Evolutionary conservation across 345 rosid species (phyloP).

Genomic region (Eucalyptus microcorys): DNA sequence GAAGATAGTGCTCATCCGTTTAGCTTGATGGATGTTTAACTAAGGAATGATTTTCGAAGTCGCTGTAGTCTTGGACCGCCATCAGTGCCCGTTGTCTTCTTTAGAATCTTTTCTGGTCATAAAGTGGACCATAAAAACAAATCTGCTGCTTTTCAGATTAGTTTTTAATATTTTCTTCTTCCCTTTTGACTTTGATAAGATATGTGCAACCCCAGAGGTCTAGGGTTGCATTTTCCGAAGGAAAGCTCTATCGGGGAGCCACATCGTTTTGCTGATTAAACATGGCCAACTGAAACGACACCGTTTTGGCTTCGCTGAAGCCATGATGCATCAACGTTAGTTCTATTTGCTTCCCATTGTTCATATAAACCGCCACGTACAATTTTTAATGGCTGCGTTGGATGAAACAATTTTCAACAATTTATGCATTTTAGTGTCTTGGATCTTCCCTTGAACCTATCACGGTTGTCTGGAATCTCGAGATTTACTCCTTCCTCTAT

Average conservation of each 20-base stretch:
- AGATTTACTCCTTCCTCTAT: no score
- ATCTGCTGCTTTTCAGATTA: background rate
- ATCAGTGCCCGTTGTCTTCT: background rate
- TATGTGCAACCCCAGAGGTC: background rate
- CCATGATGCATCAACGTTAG: background rate
- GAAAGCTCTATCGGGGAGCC: fast-evolving
- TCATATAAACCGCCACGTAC: no score
- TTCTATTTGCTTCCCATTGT: background rate
- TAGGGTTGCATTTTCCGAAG: background rate
- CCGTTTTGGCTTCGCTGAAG: background rate
- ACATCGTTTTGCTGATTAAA: background rate
- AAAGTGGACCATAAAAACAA: background rate
- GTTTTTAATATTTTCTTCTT: background rate
- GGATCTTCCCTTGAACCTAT: no score
- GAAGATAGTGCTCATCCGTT: no score
- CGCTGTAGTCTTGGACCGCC: background rate
- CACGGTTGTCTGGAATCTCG: no score
- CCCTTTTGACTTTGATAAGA: background rate
- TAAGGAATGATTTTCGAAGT: no score
- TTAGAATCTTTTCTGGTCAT: no score
- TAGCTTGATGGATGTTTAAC: no score
- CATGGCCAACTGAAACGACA: background rate
- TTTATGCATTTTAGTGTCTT: no score
- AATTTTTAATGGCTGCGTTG: background rate
- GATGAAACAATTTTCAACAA: background rate